phyloP scores from a whole-genome alignment of 2,329 filamentous ascomycete species.

The Myotisia sp. region DNA sequence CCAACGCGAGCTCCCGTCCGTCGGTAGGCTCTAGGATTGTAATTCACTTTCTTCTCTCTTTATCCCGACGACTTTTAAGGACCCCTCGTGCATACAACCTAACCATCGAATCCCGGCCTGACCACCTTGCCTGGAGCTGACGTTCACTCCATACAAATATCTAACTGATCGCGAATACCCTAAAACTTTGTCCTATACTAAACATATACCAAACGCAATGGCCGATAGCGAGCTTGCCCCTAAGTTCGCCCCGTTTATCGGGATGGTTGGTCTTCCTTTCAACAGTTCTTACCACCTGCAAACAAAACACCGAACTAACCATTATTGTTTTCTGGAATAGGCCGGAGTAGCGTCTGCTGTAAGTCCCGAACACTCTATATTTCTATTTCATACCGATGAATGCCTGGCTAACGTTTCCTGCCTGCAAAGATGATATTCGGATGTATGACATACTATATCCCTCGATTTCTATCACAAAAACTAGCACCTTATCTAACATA shows the following conservation, averaged over 20 bases:
- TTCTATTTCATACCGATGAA: neutral
- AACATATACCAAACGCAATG: conserved; percentile 29
- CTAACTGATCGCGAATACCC: too few relatives aligned
- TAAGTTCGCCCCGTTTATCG: conserved; percentile 53
- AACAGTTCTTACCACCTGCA: conserved; percentile 12
- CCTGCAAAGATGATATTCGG: conserved; percentile 36
- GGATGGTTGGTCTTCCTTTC: conserved; percentile 41
- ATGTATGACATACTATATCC: too few relatives aligned
- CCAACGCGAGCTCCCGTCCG: too few relatives aligned
- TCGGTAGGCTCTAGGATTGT: too few relatives aligned
- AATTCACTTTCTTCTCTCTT: too few relatives aligned
- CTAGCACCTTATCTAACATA: neutral
- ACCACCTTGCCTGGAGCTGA: too few relatives aligned
- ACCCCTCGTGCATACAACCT: too few relatives aligned
- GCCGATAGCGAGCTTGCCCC: conserved; percentile 40
- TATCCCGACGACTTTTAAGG: too few relatives aligned
- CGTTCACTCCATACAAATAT: too few relatives aligned
- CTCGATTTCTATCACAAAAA: neutral
- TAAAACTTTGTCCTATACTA: too few relatives aligned
- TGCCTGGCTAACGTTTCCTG: conserved; percentile 2
- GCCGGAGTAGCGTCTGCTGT: conserved; percentile 37
- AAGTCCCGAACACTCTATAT: conserved; percentile 13
- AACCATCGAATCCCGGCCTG: too few relatives aligned
- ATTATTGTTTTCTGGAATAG: conserved; percentile 16
- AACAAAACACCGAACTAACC: conserved; percentile 14